Conservation (phyloP, 257 asterid species). For the Paulownia fortunei region DNA sequence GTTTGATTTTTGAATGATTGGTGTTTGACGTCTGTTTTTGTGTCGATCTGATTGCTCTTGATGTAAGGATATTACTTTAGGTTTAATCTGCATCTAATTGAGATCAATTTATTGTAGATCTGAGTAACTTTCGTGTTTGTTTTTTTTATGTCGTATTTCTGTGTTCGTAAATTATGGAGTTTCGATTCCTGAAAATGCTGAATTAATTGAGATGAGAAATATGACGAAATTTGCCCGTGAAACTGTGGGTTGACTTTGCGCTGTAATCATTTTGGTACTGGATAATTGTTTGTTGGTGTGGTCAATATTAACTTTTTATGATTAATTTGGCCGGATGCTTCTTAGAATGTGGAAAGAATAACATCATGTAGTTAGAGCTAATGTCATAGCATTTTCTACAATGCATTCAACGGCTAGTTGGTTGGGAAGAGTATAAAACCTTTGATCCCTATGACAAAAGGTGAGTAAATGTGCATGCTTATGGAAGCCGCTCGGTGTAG, state of each 20-base stretch:
- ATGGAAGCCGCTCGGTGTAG: not conserved
- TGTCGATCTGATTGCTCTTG: conserved; percentile 43
- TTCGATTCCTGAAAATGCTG: not conserved
- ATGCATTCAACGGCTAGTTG: not conserved
- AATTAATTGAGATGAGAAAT: not conserved
- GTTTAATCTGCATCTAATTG: conserved; percentile 23
- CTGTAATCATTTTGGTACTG: not conserved
- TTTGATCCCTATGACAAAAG: not conserved
- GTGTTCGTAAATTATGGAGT: not conserved
- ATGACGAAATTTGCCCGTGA: not conserved
- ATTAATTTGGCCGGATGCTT: not conserved
- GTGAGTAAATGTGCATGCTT: not conserved
- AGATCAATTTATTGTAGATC: conserved; percentile 40
- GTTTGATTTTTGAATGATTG: conserved; percentile 11
- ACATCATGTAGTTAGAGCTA: not conserved
- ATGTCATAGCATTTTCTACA: not conserved
- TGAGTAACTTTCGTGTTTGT: not conserved
- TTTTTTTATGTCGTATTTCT: not conserved
- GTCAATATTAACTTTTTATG: not conserved
- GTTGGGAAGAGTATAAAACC: not conserved
- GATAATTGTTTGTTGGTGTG: not conserved
- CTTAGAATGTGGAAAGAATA: not conserved
- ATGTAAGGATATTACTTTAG: not conserved
- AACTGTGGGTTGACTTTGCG: not conserved
- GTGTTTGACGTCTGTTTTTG: not conserved